Evolutionary conservation across 2,329 filamentous ascomycete species (phyloP), one percentile per base, ranked within the genome.

Genomic region (Neofusicoccum parvum): DNA sequence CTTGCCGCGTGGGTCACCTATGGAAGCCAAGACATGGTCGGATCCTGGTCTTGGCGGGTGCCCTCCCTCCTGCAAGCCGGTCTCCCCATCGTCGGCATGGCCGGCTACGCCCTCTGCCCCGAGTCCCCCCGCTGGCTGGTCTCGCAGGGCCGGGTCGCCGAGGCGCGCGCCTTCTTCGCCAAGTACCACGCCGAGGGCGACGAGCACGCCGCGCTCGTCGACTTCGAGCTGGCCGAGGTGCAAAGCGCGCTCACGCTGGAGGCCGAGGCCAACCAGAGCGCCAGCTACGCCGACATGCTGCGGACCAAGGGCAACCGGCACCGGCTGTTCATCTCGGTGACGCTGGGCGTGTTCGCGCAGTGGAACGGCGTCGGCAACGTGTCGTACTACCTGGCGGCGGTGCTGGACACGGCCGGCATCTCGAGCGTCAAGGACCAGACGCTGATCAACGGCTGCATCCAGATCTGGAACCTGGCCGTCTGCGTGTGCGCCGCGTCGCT

Each of bases 51-150:
- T 3, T 58, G 53, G 53, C 53, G 53, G n/a, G n/a, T 58, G 7
- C 53, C 53, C 7, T 58, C 79, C 81, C 74, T 80, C 53, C 75
- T 83, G 12, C 84, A 83, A 0, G 82, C 79, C 1, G 73, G 83
- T 3, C 69, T 86, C 0, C 84, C 86, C 67, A 76, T 79, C 43
- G 60, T 80, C 5, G 81, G 80, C 4, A 77, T 78, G 9, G 66
- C 76, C 14, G 70, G 73, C 73, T 78, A 82, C 65, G 73, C 83
- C 12, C 60, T 73, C 6, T 78, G 85, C 5, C 86, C 86, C 0
- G 86, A 88, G 67, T 85, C 81, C 1, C 86, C 86, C 2, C 80
- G 87, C 34, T 88, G 83, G 81, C 74, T 88, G 32, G 79, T 88
- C 48, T 81, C 82, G 39, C 51, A 54, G n/a, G 51, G 51, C 37